phyloP scores from a whole-genome alignment of 495 filamentous ascomycete genomes.

The Aspergillus kassunensis region DNA sequence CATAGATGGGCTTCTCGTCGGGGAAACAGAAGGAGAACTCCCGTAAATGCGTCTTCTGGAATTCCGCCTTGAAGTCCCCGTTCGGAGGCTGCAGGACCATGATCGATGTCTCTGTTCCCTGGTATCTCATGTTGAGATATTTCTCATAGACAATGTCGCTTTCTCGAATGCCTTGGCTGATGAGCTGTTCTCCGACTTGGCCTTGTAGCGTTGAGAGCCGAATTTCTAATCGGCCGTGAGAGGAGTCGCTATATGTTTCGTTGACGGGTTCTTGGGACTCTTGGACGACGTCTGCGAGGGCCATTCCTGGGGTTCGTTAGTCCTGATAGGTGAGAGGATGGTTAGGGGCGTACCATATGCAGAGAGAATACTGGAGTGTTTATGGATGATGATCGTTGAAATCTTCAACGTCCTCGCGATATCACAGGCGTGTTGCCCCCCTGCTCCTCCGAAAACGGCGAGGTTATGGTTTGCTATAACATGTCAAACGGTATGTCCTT shows the following conservation, averaged over 20 bases:
- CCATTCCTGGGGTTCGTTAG: constrained; percentile 56
- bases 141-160: constrained; percentile 35
- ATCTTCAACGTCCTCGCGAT: constrained; percentile 92
- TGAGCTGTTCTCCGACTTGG: not conserved
- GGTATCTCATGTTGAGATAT: constrained; percentile 49
- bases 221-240: not conserved
- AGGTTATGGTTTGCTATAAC: constrained; percentile 77
- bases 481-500: not conserved
- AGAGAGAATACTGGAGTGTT: constrained; percentile 90
- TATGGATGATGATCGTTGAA: constrained; percentile 78
- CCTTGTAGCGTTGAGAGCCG: constrained; percentile 11
- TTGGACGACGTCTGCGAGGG: constrained; percentile 88
- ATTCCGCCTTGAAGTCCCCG: constrained; percentile 57
- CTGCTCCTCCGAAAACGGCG: constrained; percentile 91
- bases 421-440: constrained; percentile 93
- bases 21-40: constrained; percentile 94
- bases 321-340: not conserved
- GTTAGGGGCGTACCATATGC: constrained; percentile 59
- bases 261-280: constrained; percentile 89
- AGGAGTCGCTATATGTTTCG: constrained; percentile 22
- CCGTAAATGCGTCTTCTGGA: constrained; percentile 66
- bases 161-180: constrained; percentile 26
- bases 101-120: constrained; percentile 45
- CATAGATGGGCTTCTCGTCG: constrained; percentile 67
- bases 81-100: constrained; percentile 47